Evolutionary conservation across 75 land plant genomes (phyloP).

Genomic region (Pinus albicaulis): DNA sequence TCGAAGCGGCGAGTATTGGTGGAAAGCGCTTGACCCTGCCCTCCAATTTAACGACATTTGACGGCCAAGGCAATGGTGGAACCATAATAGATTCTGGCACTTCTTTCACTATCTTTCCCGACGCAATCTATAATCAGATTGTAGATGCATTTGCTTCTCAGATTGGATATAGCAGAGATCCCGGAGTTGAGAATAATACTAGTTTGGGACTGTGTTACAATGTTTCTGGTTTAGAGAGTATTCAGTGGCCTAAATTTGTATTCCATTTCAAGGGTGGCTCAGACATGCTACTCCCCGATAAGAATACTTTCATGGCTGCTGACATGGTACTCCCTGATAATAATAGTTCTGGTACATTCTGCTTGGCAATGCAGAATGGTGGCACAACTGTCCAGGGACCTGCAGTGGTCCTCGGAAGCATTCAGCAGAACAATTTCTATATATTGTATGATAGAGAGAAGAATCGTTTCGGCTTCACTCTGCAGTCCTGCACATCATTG

Average conservation of each 20-base stretch:
- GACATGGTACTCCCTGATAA: slow-evolving; percentile 38
- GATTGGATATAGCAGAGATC: slow-evolving; percentile 15
- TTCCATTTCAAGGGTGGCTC: slow-evolving; percentile 59
- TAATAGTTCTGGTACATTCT: slow-evolving; percentile 19
- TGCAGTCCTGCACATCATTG: slow-evolving; percentile 11
- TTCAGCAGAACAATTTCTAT: slow-evolving; percentile 64
- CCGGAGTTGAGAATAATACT: neutral
- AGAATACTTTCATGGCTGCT: no score
- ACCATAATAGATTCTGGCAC: slow-evolving; percentile 48
- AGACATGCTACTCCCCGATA: slow-evolving; percentile 36
- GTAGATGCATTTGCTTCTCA: slow-evolving; percentile 21
- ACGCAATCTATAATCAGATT: slow-evolving; percentile 11
- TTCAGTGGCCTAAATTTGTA: slow-evolving; percentile 25
- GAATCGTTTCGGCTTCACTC: slow-evolving; percentile 52
- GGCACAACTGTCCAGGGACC: slow-evolving; percentile 28
- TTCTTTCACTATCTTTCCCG: no score
- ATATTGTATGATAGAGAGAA: slow-evolving; percentile 56
- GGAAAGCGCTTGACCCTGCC: no score
- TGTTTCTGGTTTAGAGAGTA: slow-evolving; percentile 12
- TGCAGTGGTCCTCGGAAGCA: slow-evolving; percentile 52
- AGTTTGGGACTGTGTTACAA: slow-evolving; percentile 49
- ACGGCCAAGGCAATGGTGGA: neutral
- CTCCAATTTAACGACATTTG: no score
- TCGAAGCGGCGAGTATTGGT: no score
- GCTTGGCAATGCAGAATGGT: slow-evolving; percentile 23